phyloP scores from a whole-genome alignment of 1,284 basidiomycete genomes.

The Bondarzewia mesenterica region DNA sequence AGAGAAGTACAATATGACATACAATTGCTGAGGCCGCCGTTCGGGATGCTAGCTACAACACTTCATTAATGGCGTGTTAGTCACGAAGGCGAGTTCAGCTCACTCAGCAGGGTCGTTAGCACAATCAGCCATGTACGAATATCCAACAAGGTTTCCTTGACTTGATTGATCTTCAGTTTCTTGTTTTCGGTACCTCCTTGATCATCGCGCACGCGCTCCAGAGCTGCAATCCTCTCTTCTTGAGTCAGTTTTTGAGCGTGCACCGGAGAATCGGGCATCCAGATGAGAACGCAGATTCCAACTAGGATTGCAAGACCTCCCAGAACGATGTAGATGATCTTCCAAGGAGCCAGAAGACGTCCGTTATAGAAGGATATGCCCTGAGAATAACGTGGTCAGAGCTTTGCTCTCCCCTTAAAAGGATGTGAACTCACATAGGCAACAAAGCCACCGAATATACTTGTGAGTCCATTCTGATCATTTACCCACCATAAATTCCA shows the following conservation, averaged over 20 bases:
- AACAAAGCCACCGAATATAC: constrained; percentile 59
- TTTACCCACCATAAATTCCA: not conserved
- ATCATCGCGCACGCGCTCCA: constrained; percentile 64
- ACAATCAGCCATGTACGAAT: constrained; percentile 59
- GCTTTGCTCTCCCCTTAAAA: not conserved
- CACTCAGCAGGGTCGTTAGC: constrained; percentile 49
- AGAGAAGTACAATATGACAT: constrained; percentile 15
- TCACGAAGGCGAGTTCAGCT: constrained; percentile 19
- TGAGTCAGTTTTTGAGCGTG: constrained; percentile 47
- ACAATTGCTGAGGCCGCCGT: constrained; percentile 61
- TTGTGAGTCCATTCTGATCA: constrained; percentile 49
- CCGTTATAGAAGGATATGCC: constrained; percentile 52
- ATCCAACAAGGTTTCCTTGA: constrained; percentile 50
- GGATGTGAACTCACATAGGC: constrained; percentile 40
- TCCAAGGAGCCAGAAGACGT: constrained; percentile 41
- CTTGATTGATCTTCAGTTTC: constrained; percentile 51
- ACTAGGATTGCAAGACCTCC: constrained; percentile 55
- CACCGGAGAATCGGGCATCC: constrained; percentile 61
- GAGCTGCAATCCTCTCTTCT: constrained; percentile 53
- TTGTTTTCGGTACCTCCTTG: constrained; percentile 59
- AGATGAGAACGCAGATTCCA: constrained; percentile 47
- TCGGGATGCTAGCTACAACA: constrained; percentile 48
- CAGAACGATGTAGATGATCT: constrained; percentile 55
- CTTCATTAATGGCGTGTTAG: not conserved
- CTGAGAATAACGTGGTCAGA: constrained; percentile 18